Evolutionary conservation across 2,329 filamentous ascomycete genomes (phyloP), one percentile per base, ranked within the genome.

Genomic region (Cytospora leucostoma): DNA sequence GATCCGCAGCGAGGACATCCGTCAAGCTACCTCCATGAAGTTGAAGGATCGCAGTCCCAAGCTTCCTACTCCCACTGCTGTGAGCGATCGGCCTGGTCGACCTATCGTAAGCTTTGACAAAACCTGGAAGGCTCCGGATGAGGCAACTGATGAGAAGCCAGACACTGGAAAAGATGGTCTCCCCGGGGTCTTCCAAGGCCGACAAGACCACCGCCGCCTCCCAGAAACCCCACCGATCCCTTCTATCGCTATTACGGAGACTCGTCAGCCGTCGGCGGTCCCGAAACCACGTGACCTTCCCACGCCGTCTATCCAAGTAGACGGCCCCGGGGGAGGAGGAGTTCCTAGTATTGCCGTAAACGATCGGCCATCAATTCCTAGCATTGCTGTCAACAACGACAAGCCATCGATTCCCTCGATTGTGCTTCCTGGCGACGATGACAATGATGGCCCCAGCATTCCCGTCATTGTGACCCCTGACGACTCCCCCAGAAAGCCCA

Each of bases 101-200:
- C 94, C 94, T 67, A 98, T 98, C 81, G 94, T 98, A 82, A 98
- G 94, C 84, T 98, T 98, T 83, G 86, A 96, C 78, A 85, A 85
- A 72, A 85, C 89, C 74, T 97, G 92, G 88, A 90, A 87, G 81
- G 84, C 87, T 73, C 85, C 88, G 74, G 87, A 90, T 74, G 81
- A 84, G 80, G 81, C 80, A 76, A 82, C 90, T 82, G 89, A 92
- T 86, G 77, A 85, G 79, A 90, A 88, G 77, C 80, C 84, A 78
- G 81, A 82, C 75, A 65, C 59, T 63, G 54, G 54, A 59, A 64
- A 65, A 44, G 63, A 63, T 63, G 56, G 63, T 65, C 63, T 56
- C 59, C 59, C 59, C 65, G 56, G 65, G 61, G 60, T 59, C 64
- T 66, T 63, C 66, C 66, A 66, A 65, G 64, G 60, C 66, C 69